Conservation (phyloP, 805 yeast species). For the Yamadazyma insecticola region DNA sequence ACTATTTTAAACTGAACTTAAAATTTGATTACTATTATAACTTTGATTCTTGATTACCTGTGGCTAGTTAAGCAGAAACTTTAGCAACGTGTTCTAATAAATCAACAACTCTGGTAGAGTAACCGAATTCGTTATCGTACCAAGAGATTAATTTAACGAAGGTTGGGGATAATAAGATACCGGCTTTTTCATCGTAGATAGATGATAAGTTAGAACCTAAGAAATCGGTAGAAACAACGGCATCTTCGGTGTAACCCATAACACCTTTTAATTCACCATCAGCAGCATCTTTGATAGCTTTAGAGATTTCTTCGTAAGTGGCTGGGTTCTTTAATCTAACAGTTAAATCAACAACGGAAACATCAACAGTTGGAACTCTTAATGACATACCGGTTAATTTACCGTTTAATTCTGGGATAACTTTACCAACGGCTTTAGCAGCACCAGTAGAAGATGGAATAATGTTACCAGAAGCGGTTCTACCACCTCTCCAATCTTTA, state of each 20-base stretch:
- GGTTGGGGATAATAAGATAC: conserved; percentile 80
- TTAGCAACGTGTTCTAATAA: conserved; percentile 77
- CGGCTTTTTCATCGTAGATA: conserved; percentile 88
- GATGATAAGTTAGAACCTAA: conserved; percentile 79
- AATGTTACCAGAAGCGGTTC: conserved; percentile 93
- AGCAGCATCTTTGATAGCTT: conserved; percentile 69
- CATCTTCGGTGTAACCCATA: conserved; percentile 88
- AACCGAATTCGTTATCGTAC: conserved; percentile 96
- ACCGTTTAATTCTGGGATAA: conserved; percentile 85
- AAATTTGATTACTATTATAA: conserved; percentile 4
- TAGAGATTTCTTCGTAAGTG: conserved; percentile 79
- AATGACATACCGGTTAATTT: conserved; percentile 91
- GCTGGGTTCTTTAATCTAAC: conserved; percentile 74
- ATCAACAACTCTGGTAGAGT: conserved; percentile 95
- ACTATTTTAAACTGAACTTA: too few relatives aligned
- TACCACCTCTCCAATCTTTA: conserved; percentile 99
- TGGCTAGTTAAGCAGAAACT: conserved; percentile 19
- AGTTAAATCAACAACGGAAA: conserved; percentile 90
- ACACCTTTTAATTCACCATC: conserved; percentile 77
- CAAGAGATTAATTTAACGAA: conserved; percentile 89
- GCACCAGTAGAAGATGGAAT: conserved; percentile 97
- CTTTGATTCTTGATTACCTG: conserved; percentile 10
- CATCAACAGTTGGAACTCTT: conserved; percentile 92
- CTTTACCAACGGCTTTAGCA: conserved; percentile 96
- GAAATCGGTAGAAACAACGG: conserved; percentile 89